Conservation (phyloP, 2,329 filamentous ascomycete genomes). For the Exophiala viscosa region DNA sequence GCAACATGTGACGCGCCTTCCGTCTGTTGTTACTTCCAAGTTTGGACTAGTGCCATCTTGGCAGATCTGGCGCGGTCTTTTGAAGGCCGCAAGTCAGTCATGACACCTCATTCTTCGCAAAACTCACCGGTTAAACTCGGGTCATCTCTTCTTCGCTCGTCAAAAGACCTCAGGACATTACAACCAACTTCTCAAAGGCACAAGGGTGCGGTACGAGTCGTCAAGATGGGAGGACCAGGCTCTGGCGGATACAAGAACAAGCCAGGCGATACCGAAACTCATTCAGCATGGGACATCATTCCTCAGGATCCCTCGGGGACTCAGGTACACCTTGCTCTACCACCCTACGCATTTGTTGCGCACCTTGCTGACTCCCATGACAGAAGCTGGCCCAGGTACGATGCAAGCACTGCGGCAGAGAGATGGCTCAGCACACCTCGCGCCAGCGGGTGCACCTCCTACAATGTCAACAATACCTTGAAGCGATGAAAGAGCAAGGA, state of each 20-base stretch:
- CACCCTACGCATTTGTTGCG: not conserved
- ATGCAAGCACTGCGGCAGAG: constrained; percentile 30
- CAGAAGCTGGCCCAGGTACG: constrained; percentile 30
- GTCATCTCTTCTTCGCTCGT: constrained; percentile 14
- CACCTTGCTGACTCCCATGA: constrained; percentile 2
- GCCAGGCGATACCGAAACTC: constrained; percentile 29
- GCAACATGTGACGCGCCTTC: no score
- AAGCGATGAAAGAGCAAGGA: constrained; percentile 28
- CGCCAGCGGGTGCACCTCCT: constrained; percentile 30
- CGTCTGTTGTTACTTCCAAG: not conserved
- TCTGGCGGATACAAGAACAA: constrained; percentile 30
- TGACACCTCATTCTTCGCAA: constrained; percentile 4
- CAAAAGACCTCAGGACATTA: constrained; percentile 20
- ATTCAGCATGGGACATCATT: constrained; percentile 31
- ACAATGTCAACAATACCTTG: constrained; percentile 27
- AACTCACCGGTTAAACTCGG: constrained; percentile 1
- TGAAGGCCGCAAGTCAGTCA: constrained; percentile 6
- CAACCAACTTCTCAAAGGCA: constrained; percentile 1
- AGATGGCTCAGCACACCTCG: constrained; percentile 31
- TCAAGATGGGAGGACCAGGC: constrained; percentile 28
- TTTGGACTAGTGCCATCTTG: not conserved
- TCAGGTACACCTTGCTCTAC: constrained; percentile 19
- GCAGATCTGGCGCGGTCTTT: constrained; percentile 1
- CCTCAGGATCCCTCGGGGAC: constrained; percentile 26
- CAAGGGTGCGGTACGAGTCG: not conserved